Base-by-base conservation (phyloP, 352 stramenopile species). In the Globisporangium sylvaticum region DNA sequence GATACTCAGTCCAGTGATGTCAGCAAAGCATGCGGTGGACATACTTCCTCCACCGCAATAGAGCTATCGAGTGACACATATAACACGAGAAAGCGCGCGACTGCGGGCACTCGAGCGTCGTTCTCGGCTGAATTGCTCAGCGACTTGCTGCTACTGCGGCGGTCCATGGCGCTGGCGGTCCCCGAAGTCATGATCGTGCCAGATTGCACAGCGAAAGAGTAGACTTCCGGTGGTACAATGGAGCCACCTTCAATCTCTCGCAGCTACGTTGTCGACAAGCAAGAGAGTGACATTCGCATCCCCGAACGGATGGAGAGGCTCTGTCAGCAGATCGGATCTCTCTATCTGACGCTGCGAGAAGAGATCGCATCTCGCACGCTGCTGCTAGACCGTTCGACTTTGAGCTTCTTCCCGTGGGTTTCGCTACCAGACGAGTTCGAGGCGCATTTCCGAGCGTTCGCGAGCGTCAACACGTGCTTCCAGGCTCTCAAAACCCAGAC, bases 111-210 rank as follows among this genome's bases (percentile, higher is more conserved):
- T 29, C 39, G 59, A 22, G 58, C 65, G 25, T n/a, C 53, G 14
- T 57, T 71, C 10, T 81, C 75, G 1, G 54, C 65, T 0, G 72
- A 76, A 24, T 22, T 81, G 24, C 44, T 79, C 3, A 74, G 39
- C 32, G 75, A 81, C 24, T 20, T 79, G 18, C 15, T 79, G 29
- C 72, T 66, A 4, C 37, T 79, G 14, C 10, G 27, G 0, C 65
- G 34, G 0, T 70, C 65, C 57, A 74, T 29, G 61, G 58, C 31
- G 65, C 55, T 50, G 31, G 63, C 14, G 48, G 73, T 54, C 71
- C 67, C 25, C 20, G 32, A 34, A 32, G 52, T 60, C 54, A 31
- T 62, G 62, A 1, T 55, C 22, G 25, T 46, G 18, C 10, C 48
- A n/a, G 50, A 46, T 12, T 31, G 18, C 22, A 15, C 29, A 42